Base-by-base conservation (phyloP, 306 rosid species). In the Gynostemma pentaphyllum region DNA sequence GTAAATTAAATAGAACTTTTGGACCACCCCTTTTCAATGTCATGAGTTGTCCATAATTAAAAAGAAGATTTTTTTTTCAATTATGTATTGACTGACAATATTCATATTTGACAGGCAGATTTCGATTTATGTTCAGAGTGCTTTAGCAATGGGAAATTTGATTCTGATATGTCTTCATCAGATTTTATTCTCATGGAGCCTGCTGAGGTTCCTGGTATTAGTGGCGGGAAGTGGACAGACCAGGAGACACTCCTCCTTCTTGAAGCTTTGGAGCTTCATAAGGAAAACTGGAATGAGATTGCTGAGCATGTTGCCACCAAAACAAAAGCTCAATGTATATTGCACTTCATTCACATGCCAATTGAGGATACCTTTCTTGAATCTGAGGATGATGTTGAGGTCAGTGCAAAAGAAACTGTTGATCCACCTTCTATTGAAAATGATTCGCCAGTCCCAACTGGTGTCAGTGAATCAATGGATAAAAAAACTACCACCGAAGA, bases 151-250 rank as follows among this genome's bases (percentile, higher is more conserved):
- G 79, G 90, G 71, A 85, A 81, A 75, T 83, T 90, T 62, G 94
- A 84, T 75, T 79, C 90, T 16, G 95, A 89, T 53, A 90, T 90
- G 97, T 83, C 94, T 69, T 76, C 90, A 5, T 79, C 71, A 65
- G 97, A 90, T 81, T 90, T 90, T 75, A 90, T 90, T 72, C 94
- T 90, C 75, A 90, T 90, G 97, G 97, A 90, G 76, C 92, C 97
- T 56, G 97, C 88, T 78, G 95, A 83, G 81, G 91, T 72, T 78
- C 88, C 73, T 7, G 90, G 95, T 57, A 74, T 83, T 65, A 83
- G 86, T 72, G 85, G 97, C 74, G 95, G 97, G 69, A 87, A 87
- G 65, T 90, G 97, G 97, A 87, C 97, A 21, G 97, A 90, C 87
- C 97, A 90, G 78, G 97, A 90, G 78, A 90, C 97, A 16, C 95